Evolutionary conservation across 2,329 filamentous ascomycete species (phyloP), one percentile per base, ranked within the genome.

Genomic region (Penicillium fuscoglaucum): DNA sequence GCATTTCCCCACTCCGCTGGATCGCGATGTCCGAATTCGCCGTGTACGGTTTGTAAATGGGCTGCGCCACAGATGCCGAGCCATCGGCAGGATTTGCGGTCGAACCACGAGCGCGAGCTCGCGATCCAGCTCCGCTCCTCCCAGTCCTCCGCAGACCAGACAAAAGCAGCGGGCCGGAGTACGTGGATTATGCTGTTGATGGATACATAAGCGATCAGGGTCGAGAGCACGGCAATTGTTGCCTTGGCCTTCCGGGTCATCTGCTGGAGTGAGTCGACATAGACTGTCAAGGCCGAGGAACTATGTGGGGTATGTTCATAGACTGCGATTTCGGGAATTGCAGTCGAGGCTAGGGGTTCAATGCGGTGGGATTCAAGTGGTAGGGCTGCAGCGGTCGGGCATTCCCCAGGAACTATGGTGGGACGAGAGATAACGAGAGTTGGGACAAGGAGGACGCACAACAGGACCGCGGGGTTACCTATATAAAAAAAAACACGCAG

Each of bases 51-150:
- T 53, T 83, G 81, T 64, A 93, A 78, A 70, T 96, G 90, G 52
- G 88, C 80, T n/a, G 90, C 73, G 26, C 91, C 91, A 71, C 92
- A 96, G 29, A 96, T 74, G 35, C 89, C 83, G 43, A 96, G 77
- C 88, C 89, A 96, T 46, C 86, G 84, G 72, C 92, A 96, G 8
- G 86, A 80, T 70, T 91, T 91, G 33, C 89, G 83, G 73, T 93
- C 90, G 59, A 88, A 73, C 83, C 88, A 93, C 68, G 87, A 87
- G 39, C 85, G 85, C 15, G 89, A 90, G 19, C 84, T 88, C 46
- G 84, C 80, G 48, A 93, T 84, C 90, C 90, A 93, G 64, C 75
- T 78, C 58, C 78, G 77, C 70, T 91, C 87, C 64, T 87, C 85
- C 52, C 80, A 77, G 50, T 83, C 81, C 74, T 88, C 86, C 51